phyloP scores from a whole-genome alignment of 169 alveolate species.

The Blepharisma undulans region DNA sequence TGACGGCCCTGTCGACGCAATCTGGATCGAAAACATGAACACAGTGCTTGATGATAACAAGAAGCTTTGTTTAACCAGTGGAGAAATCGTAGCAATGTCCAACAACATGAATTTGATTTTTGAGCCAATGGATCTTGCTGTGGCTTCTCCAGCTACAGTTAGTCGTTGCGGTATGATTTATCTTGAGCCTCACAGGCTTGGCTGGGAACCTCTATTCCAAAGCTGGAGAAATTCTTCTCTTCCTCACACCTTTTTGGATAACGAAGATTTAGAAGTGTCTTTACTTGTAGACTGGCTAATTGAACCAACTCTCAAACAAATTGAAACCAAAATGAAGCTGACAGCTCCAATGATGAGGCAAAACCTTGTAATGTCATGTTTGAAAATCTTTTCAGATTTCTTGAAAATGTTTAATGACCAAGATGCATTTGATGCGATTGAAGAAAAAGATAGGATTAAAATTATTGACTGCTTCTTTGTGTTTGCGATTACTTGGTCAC shows the following conservation, averaged over 20 bases:
- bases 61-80: constrained; percentile 79
- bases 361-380: constrained; percentile 79
- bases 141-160: constrained; percentile 89
- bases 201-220: constrained; percentile 77
- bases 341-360: constrained; percentile 83
- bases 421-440: constrained; percentile 45
- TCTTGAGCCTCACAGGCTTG: constrained; percentile 83
- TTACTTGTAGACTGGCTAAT: constrained; percentile 75
- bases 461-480: constrained; percentile 75
- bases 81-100: constrained; percentile 83
- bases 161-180: constrained; percentile 89
- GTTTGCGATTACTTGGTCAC: constrained; percentile 75
- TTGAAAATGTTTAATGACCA: constrained; percentile 73
- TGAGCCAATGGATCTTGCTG: constrained; percentile 85
- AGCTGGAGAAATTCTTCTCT: constrained; percentile 72
- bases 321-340: constrained; percentile 75
- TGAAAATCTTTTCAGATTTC: constrained; percentile 60
- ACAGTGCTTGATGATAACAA: constrained; percentile 87
- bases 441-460: constrained; percentile 72
- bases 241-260: constrained; percentile 72
- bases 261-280: constrained; percentile 65
- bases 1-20: constrained; percentile 88
- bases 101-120: constrained; percentile 84
- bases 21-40: constrained; percentile 89
- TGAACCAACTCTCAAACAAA: constrained; percentile 74